Evolutionary conservation across 2,329 filamentous ascomycete genomes (phyloP), one percentile per base, ranked within the genome.

Genomic region (Seiridium unicorne): DNA sequence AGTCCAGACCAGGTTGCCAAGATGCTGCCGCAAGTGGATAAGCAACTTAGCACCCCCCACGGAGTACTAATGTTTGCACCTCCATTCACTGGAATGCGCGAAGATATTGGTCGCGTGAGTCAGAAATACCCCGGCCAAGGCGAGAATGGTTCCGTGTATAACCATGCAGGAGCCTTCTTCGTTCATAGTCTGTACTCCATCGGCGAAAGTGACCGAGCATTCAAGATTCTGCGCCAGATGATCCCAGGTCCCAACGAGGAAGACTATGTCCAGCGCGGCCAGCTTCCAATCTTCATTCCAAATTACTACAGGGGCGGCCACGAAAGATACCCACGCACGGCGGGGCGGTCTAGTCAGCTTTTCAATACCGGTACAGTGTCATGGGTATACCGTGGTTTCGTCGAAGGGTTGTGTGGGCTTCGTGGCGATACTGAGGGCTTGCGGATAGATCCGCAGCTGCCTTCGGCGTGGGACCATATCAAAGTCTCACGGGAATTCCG

Each of bases 91-190:
- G 74, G 70, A 7, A 86, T 86, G 83, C 81, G 82, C 57, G 83
- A 85, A 70, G 82, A 86, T 60, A 75, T 85, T 31, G 83, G 83
- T 8, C 82, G 83, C 51, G 83, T 85, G 11, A 85, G 83, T 61
- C 82, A 85, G 67, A 85, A 85, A 69, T 83, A 81, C 60, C 79
- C 82, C 3, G 83, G 83, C 3, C 81, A 81, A 49, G 83, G 79
- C n/a, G 83, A 86, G 70, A 86, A 86, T 68, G 83, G 76, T 1
- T 79, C 80, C 32, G 81, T 86, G 18, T 86, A 85, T 69, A 86
- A 85, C 72, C 83, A 86, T 68, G 82, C 83, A 0, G 78, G 76
- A 38, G 77, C 79, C 9, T 86, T 85, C 66, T 86, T 84, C 69
- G 76, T 81, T 53, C 79, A 83, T 73, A 78, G 78, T 9, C 68